A percentile compares a stretch with the other conserved stretches of the same genome.
Evolutionary conservation across 2,329 filamentous ascomycete species (phyloP).

Genomic region (Sclerotinia glacialis): DNA sequence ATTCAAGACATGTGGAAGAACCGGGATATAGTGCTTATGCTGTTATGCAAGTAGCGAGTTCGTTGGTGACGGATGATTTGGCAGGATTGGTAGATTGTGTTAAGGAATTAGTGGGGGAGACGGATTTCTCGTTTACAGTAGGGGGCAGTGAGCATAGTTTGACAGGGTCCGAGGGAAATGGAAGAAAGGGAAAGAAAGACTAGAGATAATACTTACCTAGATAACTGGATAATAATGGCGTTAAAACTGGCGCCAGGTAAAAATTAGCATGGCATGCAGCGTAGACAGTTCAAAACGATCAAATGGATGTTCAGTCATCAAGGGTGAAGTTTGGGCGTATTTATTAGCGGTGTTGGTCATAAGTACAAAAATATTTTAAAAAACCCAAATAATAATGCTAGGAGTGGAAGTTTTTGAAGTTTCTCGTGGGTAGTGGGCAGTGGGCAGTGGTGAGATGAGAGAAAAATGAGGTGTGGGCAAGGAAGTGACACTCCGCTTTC

Average conservation of each 20-base stretch:
- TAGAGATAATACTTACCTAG: not conserved
- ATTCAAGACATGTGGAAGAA: conserved; percentile 63
- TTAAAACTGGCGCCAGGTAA: not conserved
- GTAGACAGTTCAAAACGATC: not conserved
- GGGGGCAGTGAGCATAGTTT: not conserved
- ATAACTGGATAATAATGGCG: not conserved
- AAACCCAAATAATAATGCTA: not conserved
- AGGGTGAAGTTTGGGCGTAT: too few relatives aligned
- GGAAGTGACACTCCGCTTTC: too few relatives aligned
- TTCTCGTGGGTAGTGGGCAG: conserved; percentile 29
- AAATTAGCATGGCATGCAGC: not conserved
- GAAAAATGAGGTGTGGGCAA: conserved; percentile 39
- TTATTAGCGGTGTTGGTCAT: not conserved
- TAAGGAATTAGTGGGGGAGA: conserved; percentile 66
- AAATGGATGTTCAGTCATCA: not conserved
- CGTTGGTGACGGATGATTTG: conserved; percentile 67
- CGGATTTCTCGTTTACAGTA: conserved; percentile 57
- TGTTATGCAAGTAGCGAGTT: conserved; percentile 68
- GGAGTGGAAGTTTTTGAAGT: not conserved
- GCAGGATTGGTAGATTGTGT: conserved; percentile 60
- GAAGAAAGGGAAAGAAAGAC: conserved; percentile 14
- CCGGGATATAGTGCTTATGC: conserved; percentile 74
- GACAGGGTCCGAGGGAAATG: not conserved
- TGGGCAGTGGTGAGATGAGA: conserved; percentile 44
- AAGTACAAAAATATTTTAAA: too few relatives aligned